Base-by-base conservation (phyloP, 306 rosid species). In the Prunus mongolica region DNA sequence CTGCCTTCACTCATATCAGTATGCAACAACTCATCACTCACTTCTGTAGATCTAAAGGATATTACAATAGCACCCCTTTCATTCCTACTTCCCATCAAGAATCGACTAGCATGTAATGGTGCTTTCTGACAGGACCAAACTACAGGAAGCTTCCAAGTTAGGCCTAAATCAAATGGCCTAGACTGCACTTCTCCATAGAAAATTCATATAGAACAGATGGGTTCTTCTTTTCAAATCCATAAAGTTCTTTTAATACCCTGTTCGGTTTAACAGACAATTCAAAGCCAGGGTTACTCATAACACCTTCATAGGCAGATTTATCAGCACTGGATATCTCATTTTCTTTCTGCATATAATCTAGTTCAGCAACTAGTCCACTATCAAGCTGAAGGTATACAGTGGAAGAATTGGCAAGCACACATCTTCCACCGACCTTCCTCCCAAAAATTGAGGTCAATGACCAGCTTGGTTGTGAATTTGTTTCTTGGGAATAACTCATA, bases 21-120 rank as follows among this genome's bases (percentile, higher is more conserved):
- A 75, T 72, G 75, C 79, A 79, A 30, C 20, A 86, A 67, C 67
- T 58, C 75, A 81, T 74, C 84, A 44, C 80, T 82, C 82, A 81
- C 79, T 74, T 84, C 86, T 54, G 93, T 87, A 47, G 99, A 87
- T 73, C 78, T 91, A 76, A 92, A 83, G 76, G 91, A 90, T 83
- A 95, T 87, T 67, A 97, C 96, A 84, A 95, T 91, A 24, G 91
- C 89, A 47, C 98, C 99, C 84, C 99, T 89, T 88, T 91, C 96
- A 73, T 92, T 92, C 79, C 97, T 97, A 80, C 97, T 89, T 61
- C 97, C 97, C 89, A 86, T 91, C 78, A 95, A 77, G 84, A 91
- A 92, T 83, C 97, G 83, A 74, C 91, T 92, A 54, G 93, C 92
- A 74, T 88, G 88, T 74, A 95, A 86, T n/a, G 98, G 98, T 57